Evolutionary conservation across 495 filamentous ascomycete species (phyloP).

Genomic region (Penicillium pancosmium): DNA sequence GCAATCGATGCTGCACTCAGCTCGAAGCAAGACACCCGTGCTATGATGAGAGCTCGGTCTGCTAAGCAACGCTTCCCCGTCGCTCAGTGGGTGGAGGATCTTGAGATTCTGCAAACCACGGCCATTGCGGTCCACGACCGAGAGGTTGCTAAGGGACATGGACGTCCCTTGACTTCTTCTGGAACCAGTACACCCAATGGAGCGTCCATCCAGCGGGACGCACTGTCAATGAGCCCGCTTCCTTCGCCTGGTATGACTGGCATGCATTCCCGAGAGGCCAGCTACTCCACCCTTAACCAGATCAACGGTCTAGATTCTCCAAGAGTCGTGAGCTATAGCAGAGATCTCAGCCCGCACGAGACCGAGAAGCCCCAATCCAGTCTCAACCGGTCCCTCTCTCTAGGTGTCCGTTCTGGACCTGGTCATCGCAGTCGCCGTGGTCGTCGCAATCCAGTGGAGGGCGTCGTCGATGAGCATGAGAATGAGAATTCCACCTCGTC

Average conservation of each 20-base stretch:
- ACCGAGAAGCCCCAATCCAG: constrained; percentile 41
- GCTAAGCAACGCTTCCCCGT: constrained; percentile 78
- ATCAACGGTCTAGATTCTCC: constrained; percentile 48
- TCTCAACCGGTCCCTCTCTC: constrained; percentile 44
- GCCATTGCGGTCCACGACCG: constrained; percentile 51
- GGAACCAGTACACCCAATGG: constrained; percentile 39
- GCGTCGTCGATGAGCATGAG: constrained; percentile 17
- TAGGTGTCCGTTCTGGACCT: constrained; percentile 49
- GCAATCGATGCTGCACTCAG: constrained; percentile 69
- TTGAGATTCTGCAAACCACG: constrained; percentile 62
- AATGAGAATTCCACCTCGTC: neutral
- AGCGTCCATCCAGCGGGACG: constrained; percentile 23
- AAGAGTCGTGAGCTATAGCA: constrained; percentile 49
- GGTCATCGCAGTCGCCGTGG: constrained; percentile 43
- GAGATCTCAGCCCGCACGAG: constrained; percentile 37
- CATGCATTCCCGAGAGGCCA: constrained; percentile 28
- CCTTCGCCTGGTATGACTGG: constrained; percentile 44
- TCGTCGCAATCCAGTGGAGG: constrained; percentile 31
- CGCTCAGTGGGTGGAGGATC: constrained; percentile 65
- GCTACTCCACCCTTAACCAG: constrained; percentile 40
- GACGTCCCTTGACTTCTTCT: constrained; percentile 36
- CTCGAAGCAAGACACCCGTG: constrained; percentile 59
- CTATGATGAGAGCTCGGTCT: constrained; percentile 72
- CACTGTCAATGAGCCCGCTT: constrained; percentile 31
- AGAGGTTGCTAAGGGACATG: constrained; percentile 37